These are phyloP conservation scores for Trichomonascus vanleenenianus DNA, from an alignment of 805 yeast species.

Conservation along the genomic window DNA sequence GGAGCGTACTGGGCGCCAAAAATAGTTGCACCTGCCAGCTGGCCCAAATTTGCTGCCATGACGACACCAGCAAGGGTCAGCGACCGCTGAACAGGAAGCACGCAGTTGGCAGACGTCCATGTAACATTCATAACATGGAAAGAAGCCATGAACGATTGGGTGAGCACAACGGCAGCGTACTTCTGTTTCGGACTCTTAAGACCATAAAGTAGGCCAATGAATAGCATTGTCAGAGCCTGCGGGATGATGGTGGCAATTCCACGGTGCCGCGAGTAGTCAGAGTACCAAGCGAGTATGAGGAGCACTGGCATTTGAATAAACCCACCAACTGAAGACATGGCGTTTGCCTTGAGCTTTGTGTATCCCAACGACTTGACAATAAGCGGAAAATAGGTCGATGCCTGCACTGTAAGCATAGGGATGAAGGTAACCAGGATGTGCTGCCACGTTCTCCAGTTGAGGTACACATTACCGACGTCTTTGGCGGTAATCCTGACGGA, in stretches of 20 bases:
- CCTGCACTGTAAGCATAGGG: slow-evolving; percentile 48
- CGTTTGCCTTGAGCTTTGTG: slow-evolving; percentile 58
- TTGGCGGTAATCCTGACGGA: slow-evolving; percentile 33
- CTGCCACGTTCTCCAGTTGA: slow-evolving; percentile 44
- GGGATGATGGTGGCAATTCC: slow-evolving; percentile 10
- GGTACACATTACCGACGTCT: slow-evolving; percentile 40
- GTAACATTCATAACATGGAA: slow-evolving; percentile 10
- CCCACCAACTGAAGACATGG: slow-evolving; percentile 34
- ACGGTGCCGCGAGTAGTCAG: slow-evolving; percentile 6
- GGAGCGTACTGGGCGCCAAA: slow-evolving; percentile 11
- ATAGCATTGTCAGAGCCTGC: slow-evolving; percentile 5
- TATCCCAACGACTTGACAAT: slow-evolving; percentile 48
- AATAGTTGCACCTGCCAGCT: slow-evolving; percentile 11
- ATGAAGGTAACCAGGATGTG: slow-evolving; percentile 47
- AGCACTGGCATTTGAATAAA: slow-evolving; percentile 12
- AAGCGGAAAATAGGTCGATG: slow-evolving; percentile 55
- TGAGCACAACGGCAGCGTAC: slow-evolving; percentile 9
- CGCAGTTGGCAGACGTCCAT: slow-evolving; percentile 13
- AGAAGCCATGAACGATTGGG: slow-evolving; percentile 6
- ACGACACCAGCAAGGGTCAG: slow-evolving; percentile 10
- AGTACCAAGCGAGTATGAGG: slow-evolving; percentile 6
- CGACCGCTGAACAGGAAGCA: slow-evolving; percentile 11
- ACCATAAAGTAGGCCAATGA: slow-evolving; percentile 7
- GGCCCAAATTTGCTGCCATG: slow-evolving; percentile 11
- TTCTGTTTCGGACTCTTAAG: slow-evolving; percentile 5